Base-by-base conservation (phyloP, 768 basidiomycete genomes). In the Serendipita indica region DNA sequence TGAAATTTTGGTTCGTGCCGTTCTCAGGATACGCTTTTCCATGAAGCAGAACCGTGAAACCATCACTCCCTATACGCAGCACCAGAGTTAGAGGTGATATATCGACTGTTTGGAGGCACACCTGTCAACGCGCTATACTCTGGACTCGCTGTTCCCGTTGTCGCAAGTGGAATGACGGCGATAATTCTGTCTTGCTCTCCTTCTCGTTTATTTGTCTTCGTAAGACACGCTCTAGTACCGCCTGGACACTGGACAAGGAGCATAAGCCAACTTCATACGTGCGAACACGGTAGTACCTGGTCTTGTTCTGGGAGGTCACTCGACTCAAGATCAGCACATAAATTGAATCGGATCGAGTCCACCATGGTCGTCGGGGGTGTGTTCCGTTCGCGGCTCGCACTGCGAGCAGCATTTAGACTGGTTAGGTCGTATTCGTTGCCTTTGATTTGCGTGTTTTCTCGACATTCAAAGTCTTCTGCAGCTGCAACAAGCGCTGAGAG, bases 211-310 rank as follows among this genome's bases (percentile, higher is more conserved):
- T 89, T 89, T 33, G 74, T 77, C 64, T 77, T 79, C 3, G 79
- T 83, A 30, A 89, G 72, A 70, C 90, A 93, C 52, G 81, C 85
- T 64, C 82, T 75, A 49, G 86, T 86, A 22, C 80, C 84, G 20
- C 67, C 58, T 18, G 77, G 68, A 71, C 88, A 91, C 88, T 91
- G 27, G 56, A 25, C 43, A 56, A 20, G 35, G 61, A 56, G 28
- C 20, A 18, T 1, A 35, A 30, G 25, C 18, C 32, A 33, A 57
- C 37, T 32, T 28, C 22, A 39, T 39, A n/a, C 16, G 49, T 6
- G 25, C 13, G 39, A 58, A 45, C 25, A 41, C 1, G 34, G n/a
- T 12, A n/a, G 41, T 71, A 88, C 88, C 78, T 89, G 86, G 71
- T 91, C 89, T 28, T 68, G 65, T 2, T 77, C 72, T 28, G 74